Conservation (phyloP, 2,329 filamentous ascomycete species). For the Phyllosticta citriasiana region DNA sequence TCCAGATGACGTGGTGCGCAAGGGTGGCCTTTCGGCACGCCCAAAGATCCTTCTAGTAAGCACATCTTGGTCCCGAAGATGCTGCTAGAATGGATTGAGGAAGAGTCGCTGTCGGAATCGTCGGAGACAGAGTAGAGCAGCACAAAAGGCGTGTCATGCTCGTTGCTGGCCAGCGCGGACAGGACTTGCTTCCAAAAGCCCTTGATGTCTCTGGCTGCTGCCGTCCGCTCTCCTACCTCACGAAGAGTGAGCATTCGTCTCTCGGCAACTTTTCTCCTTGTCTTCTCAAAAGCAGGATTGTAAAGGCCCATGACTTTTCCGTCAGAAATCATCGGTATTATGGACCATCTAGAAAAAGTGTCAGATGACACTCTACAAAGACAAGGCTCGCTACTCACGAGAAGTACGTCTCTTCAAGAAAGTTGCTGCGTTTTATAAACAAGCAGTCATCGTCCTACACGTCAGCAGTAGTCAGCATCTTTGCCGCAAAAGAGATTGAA, state of each 20-base stretch:
- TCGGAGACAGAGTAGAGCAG: constrained; percentile 68
- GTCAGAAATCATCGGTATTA: constrained; percentile 65
- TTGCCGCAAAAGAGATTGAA: not conserved
- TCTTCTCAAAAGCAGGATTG: constrained; percentile 76
- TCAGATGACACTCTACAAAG: not conserved
- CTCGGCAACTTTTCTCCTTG: constrained; percentile 66
- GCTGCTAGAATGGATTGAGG: constrained; percentile 61
- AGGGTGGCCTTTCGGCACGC: constrained; percentile 54
- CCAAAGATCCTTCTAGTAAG: constrained; percentile 61
- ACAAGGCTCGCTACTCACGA: constrained; percentile 29
- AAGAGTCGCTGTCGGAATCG: constrained; percentile 60
- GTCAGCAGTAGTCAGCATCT: not conserved
- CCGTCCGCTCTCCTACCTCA: constrained; percentile 67
- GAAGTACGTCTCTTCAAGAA: constrained; percentile 71
- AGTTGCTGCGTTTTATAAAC: constrained; percentile 60
- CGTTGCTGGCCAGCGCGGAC: constrained; percentile 61
- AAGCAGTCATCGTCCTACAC: constrained; percentile 59
- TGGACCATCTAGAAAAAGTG: constrained; percentile 50
- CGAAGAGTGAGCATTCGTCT: constrained; percentile 68
- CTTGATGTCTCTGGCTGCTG: constrained; percentile 60
- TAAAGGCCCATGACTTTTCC: constrained; percentile 67
- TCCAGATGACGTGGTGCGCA: constrained; percentile 55
- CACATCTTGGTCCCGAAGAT: constrained; percentile 52
- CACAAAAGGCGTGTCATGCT: constrained; percentile 65
- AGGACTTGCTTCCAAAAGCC: constrained; percentile 65